Evolutionary conservation across 805 yeast genomes (phyloP).

Genomic region (Blastobotrys terrestris): DNA sequence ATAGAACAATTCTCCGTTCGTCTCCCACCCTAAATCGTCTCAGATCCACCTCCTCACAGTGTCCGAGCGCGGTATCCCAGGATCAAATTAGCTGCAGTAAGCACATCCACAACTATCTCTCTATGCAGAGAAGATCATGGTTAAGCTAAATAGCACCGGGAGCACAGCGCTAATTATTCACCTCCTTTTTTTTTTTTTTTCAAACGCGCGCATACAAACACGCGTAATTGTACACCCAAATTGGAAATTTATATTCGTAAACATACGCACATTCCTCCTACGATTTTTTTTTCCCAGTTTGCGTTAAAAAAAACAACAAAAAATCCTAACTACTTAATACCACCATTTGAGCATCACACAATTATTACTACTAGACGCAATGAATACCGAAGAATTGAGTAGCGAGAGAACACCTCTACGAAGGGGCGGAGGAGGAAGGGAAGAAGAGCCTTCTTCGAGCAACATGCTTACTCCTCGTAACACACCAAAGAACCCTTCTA

Average conservation of each 20-base stretch:
- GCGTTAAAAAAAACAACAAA: too few relatives aligned
- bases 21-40: too few relatives aligned
- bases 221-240: neutral
- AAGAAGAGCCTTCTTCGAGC: too few relatives aligned
- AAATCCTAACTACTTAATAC: too few relatives aligned
- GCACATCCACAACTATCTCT: too few relatives aligned
- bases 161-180: neutral
- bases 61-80: too few relatives aligned
- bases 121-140: too few relatives aligned
- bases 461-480: neutral
- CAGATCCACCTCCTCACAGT: too few relatives aligned
- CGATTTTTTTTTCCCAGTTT: neutral
- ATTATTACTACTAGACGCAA: neutral
- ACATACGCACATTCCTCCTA: neutral
- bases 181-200: neutral
- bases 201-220: neutral
- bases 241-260: neutral
- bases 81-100: too few relatives aligned
- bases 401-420: neutral
- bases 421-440: neutral
- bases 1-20: too few relatives aligned
- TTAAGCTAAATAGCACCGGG: too few relatives aligned
- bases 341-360: too few relatives aligned
- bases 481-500: neutral
- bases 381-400: neutral